Percentiles rank a stretch among this genome's conserved stretches.
These are phyloP conservation scores for Dalechampia spathulata DNA, from an alignment of 441 rosid genomes.

Conservation along the genomic window DNA sequence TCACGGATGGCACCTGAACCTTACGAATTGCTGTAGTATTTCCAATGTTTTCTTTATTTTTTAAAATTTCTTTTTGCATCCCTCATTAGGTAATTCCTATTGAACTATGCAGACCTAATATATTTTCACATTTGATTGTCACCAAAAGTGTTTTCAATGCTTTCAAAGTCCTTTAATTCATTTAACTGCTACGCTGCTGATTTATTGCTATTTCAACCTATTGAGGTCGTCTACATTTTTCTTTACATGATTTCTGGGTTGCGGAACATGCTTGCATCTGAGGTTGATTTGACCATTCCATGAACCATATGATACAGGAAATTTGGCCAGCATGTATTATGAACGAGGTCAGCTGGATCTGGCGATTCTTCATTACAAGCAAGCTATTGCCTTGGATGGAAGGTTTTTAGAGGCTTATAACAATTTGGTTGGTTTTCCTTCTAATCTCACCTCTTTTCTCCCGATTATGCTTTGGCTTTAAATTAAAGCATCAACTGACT, in stretches of 20 bases:
- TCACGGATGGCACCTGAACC: background rate
- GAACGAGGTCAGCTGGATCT: constrained; percentile 85
- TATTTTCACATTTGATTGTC: background rate
- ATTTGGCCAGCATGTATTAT: constrained; percentile 83
- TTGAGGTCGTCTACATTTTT: no score
- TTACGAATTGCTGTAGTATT: background rate
- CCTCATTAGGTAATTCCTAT: background rate
- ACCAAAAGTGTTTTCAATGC: background rate
- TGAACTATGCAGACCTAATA: background rate
- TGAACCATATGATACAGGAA: constrained; percentile 40
- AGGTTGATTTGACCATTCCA: background rate
- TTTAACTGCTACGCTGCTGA: no score
- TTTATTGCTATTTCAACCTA: background rate
- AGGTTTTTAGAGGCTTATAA: constrained; percentile 95
- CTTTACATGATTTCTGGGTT: background rate
- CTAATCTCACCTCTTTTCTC: background rate
- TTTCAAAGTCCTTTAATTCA: no score
- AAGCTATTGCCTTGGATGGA: constrained; percentile 78
- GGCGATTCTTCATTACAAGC: constrained; percentile 86
- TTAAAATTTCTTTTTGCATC: background rate
- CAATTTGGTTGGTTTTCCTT: constrained; percentile 82
- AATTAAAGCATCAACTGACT: background rate
- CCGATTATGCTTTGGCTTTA: background rate
- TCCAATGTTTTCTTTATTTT: background rate
- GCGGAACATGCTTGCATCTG: background rate